These are phyloP conservation scores for Hypoxylon sp. DNA, from an alignment of 2,329 filamentous ascomycete genomes.

Conservation along the genomic window DNA sequence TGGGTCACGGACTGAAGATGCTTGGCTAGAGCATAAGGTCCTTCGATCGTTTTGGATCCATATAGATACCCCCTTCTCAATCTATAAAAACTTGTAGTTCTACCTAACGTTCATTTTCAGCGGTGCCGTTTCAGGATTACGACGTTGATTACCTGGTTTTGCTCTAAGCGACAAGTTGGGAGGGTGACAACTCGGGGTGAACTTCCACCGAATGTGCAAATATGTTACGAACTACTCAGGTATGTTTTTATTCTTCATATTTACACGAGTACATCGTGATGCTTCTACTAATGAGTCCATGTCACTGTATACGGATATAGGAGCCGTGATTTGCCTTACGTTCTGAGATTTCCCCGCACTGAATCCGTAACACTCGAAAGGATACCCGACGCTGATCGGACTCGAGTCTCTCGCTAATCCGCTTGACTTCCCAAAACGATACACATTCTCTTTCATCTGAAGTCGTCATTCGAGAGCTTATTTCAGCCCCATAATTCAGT, in stretches of 20 bases:
- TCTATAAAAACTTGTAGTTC: slow-evolving; percentile 23
- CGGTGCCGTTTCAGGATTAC: slow-evolving; percentile 1
- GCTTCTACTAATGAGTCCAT: slow-evolving; percentile 30
- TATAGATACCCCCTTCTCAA: slow-evolving; percentile 51
- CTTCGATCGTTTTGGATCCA: slow-evolving; percentile 47
- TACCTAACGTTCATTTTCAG: slow-evolving; percentile 14
- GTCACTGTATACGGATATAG: slow-evolving; percentile 11
- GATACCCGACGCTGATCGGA: not conserved
- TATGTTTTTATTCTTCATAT: slow-evolving; percentile 7
- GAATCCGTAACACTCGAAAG: slow-evolving; percentile 5
- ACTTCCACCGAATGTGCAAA: slow-evolving; percentile 26
- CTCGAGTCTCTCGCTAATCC: not conserved
- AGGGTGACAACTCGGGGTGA: slow-evolving; percentile 11
- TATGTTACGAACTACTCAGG: not conserved
- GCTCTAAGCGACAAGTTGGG: not conserved
- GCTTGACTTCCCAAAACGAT: not conserved
- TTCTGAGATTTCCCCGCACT: slow-evolving; percentile 34
- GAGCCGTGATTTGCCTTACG: slow-evolving; percentile 24
- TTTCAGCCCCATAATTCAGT: slow-evolving; percentile 2
- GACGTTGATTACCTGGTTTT: not conserved
- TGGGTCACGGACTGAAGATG: slow-evolving; percentile 30
- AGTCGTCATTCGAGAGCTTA: not conserved
- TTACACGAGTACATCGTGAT: slow-evolving; percentile 10
- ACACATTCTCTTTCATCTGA: not conserved
- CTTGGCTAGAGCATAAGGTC: slow-evolving; percentile 33